Evolutionary conservation across 2,329 filamentous ascomycete species (phyloP), one percentile per base, ranked within the genome.

Genomic region (Colletotrichum phormii): DNA sequence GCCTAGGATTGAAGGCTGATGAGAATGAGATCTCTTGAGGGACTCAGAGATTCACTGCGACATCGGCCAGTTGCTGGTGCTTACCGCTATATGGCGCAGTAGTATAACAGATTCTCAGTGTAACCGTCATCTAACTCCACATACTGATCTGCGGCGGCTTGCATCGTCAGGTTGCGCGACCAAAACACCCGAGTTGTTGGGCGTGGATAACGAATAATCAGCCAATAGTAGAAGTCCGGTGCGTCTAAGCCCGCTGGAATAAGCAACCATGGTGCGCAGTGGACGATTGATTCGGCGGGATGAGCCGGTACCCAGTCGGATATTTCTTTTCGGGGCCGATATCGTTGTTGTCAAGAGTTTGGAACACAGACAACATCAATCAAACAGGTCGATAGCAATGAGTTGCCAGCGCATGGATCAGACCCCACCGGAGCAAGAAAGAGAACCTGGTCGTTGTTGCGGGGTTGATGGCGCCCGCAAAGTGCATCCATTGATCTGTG

Each of bases 111-210:
- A 49, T 12, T 2, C 35, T 49, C 26, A 6, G 49, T 58, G 71
- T 26, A 42, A 49, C 55, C 29, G 31, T 49, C 60, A 35, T 53
- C 31, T 54, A 54, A 54, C 61, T 49, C 37, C 46, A 67, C 59
- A 67, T 63, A n/a, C 42, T 46, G 62, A 73, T 73, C 68, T 72
- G 62, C 71, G 51, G 35, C 68, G 58, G 57, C 71, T 73, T 72
- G 71, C 68, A 67, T 65, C 31, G 24, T n/a, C 42, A 13, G 22
- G 61, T 24, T 46, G 55, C 29, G 70, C 33, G 26, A 57, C 33
- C 42, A 2, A 60, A 7, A 26, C 37, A 53, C 33, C 37, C 42
- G 15, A 31, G 26, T 29, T 46, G 8, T 11, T 60, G n/a, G 33
- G 24, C 15, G 53, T 55, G 12, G 61, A 59, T 26, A 18, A 7